phyloP scores from a whole-genome alignment of 2,329 filamentous ascomycete genomes.

The Cladosporium sp. region DNA sequence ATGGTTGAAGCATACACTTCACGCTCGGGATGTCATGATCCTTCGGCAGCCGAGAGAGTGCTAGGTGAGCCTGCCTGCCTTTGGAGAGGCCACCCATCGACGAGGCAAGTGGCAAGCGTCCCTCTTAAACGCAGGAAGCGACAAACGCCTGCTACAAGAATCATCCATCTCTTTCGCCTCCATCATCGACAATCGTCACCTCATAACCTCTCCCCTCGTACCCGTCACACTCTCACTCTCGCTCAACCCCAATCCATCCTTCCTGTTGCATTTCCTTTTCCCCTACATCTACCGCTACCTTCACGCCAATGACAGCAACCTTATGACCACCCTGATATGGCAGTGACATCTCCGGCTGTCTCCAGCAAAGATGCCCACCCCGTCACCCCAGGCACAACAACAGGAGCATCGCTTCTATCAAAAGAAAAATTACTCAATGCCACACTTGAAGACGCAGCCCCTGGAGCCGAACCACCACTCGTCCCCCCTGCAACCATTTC shows the following conservation, averaged over 20 bases:
- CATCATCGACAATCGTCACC: not conserved
- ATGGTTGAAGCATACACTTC: too few relatives aligned
- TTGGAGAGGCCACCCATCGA: not conserved
- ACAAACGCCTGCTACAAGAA: not conserved
- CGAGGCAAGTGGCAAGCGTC: not conserved
- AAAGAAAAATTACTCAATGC: not conserved
- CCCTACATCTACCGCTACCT: not conserved
- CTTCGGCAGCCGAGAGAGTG: not conserved
- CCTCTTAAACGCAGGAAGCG: not conserved
- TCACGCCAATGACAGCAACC: not conserved
- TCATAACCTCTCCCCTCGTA: not conserved
- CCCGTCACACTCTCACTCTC: not conserved
- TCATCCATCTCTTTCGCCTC: not conserved
- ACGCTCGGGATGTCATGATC: too few relatives aligned
- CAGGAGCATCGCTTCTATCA: not conserved
- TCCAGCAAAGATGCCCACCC: not conserved
- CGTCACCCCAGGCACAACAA: conserved; percentile 2
- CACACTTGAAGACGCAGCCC: not conserved
- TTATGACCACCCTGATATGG: not conserved
- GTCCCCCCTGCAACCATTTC: not conserved
- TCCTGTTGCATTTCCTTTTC: not conserved
- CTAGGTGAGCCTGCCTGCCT: not conserved
- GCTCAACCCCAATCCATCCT: not conserved
- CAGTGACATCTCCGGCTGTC: conserved; percentile 4
- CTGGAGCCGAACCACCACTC: not conserved